Conservation (phyloP, 352 stramenopile species). For the Phytophthora foliorum region DNA sequence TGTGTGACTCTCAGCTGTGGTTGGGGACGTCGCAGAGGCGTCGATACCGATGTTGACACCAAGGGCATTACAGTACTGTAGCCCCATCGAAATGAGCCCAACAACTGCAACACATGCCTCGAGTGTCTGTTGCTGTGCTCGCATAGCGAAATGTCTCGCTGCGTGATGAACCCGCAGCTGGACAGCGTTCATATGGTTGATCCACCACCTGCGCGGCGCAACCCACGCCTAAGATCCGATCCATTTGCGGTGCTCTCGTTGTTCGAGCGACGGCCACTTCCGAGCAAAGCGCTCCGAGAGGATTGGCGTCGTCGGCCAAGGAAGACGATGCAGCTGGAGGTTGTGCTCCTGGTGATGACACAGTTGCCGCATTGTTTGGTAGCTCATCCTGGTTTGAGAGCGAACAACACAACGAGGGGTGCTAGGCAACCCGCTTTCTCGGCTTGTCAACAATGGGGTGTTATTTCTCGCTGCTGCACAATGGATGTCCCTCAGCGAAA, state of each 20-base stretch:
- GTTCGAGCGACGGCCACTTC: conserved; percentile 14
- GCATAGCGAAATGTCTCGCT: conserved; percentile 19
- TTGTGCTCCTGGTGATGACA: conserved; percentile 9
- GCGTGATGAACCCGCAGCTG: conserved; percentile 14
- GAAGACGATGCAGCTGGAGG: conserved; percentile 26
- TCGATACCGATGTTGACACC: no score
- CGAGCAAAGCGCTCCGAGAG: background rate
- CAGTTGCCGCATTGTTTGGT: conserved; percentile 8
- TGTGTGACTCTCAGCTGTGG: no score
- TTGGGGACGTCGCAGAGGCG: no score
- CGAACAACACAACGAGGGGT: conserved; percentile 15
- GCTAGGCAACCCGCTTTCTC: background rate
- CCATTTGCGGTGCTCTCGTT: conserved; percentile 1
- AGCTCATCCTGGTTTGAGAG: conserved; percentile 6
- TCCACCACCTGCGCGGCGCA: background rate
- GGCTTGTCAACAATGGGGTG: conserved; percentile 24
- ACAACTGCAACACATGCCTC: conserved; percentile 1
- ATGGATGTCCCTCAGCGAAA: conserved; percentile 33
- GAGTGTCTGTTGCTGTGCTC: conserved; percentile 17
- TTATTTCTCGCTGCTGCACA: conserved; percentile 14
- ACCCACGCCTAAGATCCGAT: conserved; percentile 12
- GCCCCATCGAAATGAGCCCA: conserved; percentile 21
- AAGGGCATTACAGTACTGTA: background rate
- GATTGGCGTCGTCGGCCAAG: conserved; percentile 22
- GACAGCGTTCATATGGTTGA: conserved; percentile 13